These are phyloP conservation scores for Cercospora sp. DNA, from an alignment of 2,329 filamentous ascomycete species.

Conservation along the genomic window DNA sequence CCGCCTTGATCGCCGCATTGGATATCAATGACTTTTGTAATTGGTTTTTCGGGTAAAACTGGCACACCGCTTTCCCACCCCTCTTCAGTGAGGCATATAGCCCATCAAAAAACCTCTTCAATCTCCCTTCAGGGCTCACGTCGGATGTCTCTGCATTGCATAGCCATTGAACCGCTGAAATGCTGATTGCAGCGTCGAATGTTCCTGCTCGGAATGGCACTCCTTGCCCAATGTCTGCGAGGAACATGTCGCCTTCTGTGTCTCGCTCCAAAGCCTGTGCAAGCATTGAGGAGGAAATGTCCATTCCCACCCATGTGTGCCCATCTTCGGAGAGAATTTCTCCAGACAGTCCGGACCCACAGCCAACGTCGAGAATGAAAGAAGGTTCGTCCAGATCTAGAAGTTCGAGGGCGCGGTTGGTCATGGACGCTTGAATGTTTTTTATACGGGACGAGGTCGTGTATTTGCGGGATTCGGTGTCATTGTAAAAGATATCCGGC, in stretches of 20 bases:
- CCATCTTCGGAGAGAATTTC: slow-evolving; percentile 90
- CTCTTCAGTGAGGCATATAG: slow-evolving; percentile 81
- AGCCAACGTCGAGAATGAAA: slow-evolving; percentile 93
- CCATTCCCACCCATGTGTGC: slow-evolving; percentile 97
- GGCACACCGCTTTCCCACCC: slow-evolving; percentile 87
- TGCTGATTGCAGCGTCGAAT: slow-evolving; percentile 93
- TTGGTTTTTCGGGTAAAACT: slow-evolving; percentile 98
- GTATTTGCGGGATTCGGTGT: slow-evolving; percentile 93
- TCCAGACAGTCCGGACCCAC: slow-evolving; percentile 89
- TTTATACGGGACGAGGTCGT: slow-evolving; percentile 94
- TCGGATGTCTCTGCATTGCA: slow-evolving; percentile 92
- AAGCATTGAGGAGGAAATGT: slow-evolving; percentile 94
- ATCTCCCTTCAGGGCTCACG: slow-evolving; percentile 73
- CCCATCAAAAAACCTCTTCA: slow-evolving; percentile 88
- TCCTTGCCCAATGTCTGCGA: slow-evolving; percentile 93
- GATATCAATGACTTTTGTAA: slow-evolving; percentile 90
- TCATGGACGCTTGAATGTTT: slow-evolving; percentile 94
- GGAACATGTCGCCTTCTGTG: slow-evolving; percentile 87
- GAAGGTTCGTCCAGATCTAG: slow-evolving; percentile 78
- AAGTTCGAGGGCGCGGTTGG: slow-evolving; percentile 85
- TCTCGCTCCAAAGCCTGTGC: slow-evolving; percentile 88
- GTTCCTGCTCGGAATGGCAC: slow-evolving; percentile 88
- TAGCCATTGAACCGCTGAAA: slow-evolving; percentile 96
- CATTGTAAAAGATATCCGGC: slow-evolving; percentile 96
- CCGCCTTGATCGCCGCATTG: slow-evolving; percentile 83